Evolutionary conservation across 495 filamentous ascomycete species (phyloP), one percentile per base, ranked within the genome.

Genomic region (Talaromyces thailandensis): DNA sequence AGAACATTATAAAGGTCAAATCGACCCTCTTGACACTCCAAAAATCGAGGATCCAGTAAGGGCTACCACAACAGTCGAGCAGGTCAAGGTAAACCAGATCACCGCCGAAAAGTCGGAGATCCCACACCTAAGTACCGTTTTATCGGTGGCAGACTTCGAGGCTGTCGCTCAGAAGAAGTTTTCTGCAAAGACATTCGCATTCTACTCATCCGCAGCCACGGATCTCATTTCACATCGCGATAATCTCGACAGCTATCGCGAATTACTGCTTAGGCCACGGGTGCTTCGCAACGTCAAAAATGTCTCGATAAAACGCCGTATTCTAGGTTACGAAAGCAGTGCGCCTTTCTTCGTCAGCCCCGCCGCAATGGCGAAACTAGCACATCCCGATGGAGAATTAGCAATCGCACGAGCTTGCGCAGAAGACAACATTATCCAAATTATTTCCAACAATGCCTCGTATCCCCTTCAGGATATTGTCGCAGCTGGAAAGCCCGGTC

Each of bases 121-220:
- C 28, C 88, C 89, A 4, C 84, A 85, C 0, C 75, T 96, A 11
- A 73, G 83, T 25, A 83, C 82, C 26, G 68, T 94, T 51, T 87
- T 95, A 67, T 89, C 82, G 51, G 75, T 82, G 43, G 78, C 90
- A 64, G 91, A 95, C 69, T 93, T 95, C 71, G 82, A 86, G 65
- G 35, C 69, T 16, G 84, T 86, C 3, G 89, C 91, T 2, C 76
- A 79, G 7, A 76, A 75, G 21, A 85, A 80, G 18, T 77, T 88
- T 45, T 82, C 80, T 26, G 75, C 80, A 21, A 95, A 94, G 70
- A 83, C 91, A 14, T 90, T 87, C 82, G 91, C 91, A 0, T 96
- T 92, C 74, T 86, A 89, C 67, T 88, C 88, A 35, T 89, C 87
- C 32, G 90, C 89, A 11, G 89, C 92, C 6, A 93, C 88, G 0